Evolutionary conservation across 2,329 filamentous ascomycete species (phyloP).

Genomic region (Penicillium brasilianum): DNA sequence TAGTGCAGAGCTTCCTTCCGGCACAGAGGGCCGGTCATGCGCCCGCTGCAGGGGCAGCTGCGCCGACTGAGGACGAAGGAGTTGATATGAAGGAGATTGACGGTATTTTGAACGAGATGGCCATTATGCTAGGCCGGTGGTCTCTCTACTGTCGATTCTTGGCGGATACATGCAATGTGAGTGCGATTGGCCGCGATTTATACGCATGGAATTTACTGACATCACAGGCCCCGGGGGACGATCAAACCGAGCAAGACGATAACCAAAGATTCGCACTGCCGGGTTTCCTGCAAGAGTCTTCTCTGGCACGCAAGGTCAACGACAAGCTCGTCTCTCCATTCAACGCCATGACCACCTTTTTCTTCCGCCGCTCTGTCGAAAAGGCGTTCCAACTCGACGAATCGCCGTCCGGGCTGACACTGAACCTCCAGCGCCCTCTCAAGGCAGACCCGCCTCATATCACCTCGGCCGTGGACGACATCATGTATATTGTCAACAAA

Average conservation of each 20-base stretch:
- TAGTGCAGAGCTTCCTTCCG: constrained; percentile 90
- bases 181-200: constrained; percentile 31
- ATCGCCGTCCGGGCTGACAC: constrained; percentile 75
- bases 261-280: constrained; percentile 69
- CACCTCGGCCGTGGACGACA: constrained; percentile 93
- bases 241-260: constrained; percentile 60
- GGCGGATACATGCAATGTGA: constrained; percentile 80
- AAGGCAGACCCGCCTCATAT: constrained; percentile 85
- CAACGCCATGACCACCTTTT: constrained; percentile 92
- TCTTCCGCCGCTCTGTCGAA: constrained; percentile 93
- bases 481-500: constrained; percentile 98
- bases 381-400: constrained; percentile 98
- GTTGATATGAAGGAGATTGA: constrained; percentile 98
- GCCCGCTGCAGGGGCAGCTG: constrained; percentile 66
- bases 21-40: constrained; percentile 72
- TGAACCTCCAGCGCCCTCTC: constrained; percentile 74
- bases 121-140: constrained; percentile 91
- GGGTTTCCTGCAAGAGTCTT: constrained; percentile 75
- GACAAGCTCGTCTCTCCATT: constrained; percentile 78
- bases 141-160: constrained; percentile 90
- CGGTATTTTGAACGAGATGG: constrained; percentile 81
- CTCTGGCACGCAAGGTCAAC: constrained; percentile 77
- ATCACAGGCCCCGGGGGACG: constrained; percentile 23
- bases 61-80: constrained; percentile 82
- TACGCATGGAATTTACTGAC: constrained; percentile 10